Evolutionary conservation across 1,139 yeast species (phyloP).

Genomic region (Suhomyces wounanorum): DNA sequence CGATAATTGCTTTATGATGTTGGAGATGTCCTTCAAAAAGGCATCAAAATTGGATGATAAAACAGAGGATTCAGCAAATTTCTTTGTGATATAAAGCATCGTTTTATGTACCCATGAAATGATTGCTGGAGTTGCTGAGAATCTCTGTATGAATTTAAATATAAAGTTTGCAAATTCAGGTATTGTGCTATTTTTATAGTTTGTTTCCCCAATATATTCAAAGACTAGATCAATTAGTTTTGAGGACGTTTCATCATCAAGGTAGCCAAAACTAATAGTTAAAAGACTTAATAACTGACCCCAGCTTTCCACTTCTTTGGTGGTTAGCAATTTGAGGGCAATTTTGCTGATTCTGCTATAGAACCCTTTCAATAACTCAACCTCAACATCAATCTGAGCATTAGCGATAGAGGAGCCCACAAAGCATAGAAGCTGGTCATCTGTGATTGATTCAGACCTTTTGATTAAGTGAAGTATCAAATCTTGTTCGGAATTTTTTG

Average conservation of each 20-base stretch:
- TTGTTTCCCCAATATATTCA: constrained; percentile 16
- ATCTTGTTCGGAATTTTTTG: constrained; percentile 10
- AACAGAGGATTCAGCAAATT: constrained; percentile 53
- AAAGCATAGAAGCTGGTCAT: constrained; percentile 23
- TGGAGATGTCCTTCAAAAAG: constrained; percentile 26
- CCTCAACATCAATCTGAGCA: neutral
- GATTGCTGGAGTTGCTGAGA: constrained; percentile 9
- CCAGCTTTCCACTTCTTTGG: constrained; percentile 14
- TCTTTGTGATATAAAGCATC: constrained; percentile 60
- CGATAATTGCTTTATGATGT: constrained; percentile 19
- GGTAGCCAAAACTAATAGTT: constrained; percentile 15
- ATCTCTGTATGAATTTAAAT: constrained; percentile 13
- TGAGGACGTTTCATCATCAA: constrained; percentile 4
- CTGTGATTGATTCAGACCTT: constrained; percentile 18
- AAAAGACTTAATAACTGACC: constrained; percentile 18
- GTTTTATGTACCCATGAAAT: constrained; percentile 50
- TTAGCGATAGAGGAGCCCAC: constrained; percentile 22
- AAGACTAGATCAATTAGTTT: constrained; percentile 18
- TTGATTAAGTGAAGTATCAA: constrained; percentile 20
- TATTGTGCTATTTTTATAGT: constrained; percentile 26
- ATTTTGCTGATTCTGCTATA: constrained; percentile 11
- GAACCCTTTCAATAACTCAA: constrained; percentile 11
- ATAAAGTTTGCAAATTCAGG: constrained; percentile 29
- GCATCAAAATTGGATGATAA: constrained; percentile 36
- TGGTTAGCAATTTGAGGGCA: constrained; percentile 10